Evolutionary conservation across 1,284 basidiomycete species (phyloP), one percentile per base, ranked within the genome.

Genomic region (Hymenochaete sp.): DNA sequence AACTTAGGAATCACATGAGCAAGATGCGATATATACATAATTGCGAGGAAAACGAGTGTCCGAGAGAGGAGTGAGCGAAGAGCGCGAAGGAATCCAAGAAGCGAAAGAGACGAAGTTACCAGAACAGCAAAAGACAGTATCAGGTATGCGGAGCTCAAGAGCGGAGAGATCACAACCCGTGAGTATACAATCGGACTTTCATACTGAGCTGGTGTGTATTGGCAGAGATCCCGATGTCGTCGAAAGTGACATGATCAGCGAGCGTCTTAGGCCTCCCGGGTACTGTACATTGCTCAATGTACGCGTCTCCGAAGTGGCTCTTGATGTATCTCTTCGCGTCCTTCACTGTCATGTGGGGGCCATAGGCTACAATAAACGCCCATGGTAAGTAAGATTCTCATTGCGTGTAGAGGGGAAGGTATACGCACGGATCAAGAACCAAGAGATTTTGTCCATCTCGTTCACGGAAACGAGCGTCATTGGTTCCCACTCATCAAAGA

Each of bases 381-480:
- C 28, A 31, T 10, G 14, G 9, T 31, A 31, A 31, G 14, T 14
- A 31, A 31, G 14, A 31, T 31, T 9, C 9, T 31, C 28, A 10
- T 10, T 10, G 14, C 9, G 9, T 11, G 8, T 1, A 39, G 26
- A n/a, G n/a, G n/a, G n/a, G 9, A 18, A 45, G 6, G 18, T 22
- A 36, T 14, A 42, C 48, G 35, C 29, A 50, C 48, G 48, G 18
- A 50, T 50, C 27, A 50, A 32, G 18, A 46, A 22, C 44, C 44
- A 50, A 16, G 32, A 19, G 19, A 32, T 42, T 25, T 38, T 43
- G 14, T 25, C 21, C 14, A 35, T 35, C 16, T 38, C 39, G 19
- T 25, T 42, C 9, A 50, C 44, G 13, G 48, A 50, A 28, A 50
- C 48, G 11, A 50, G 32, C 8, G 40, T 50, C 16, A 46, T 14